Evolutionary conservation across 2,329 filamentous ascomycete genomes (phyloP).

Genomic region (Penicillium crustosum): DNA sequence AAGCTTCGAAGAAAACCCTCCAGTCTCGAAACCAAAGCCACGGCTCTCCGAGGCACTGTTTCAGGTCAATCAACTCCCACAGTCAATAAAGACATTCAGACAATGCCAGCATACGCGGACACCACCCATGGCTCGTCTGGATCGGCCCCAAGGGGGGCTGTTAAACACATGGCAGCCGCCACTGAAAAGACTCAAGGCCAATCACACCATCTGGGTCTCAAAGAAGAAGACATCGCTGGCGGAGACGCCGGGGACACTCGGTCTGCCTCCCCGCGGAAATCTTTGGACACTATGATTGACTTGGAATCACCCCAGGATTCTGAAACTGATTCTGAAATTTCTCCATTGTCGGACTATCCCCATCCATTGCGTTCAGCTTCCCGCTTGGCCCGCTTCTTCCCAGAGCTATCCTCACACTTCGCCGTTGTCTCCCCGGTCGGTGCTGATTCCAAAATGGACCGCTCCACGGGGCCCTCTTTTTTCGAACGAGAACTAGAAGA

Average conservation of each 20-base stretch:
- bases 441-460: constrained; percentile 10
- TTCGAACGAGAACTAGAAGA: constrained; percentile 19
- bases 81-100: background rate
- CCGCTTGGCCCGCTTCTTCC: constrained; percentile 30
- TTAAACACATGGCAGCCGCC: background rate
- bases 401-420: constrained; percentile 31
- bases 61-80: background rate
- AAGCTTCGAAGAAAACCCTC: constrained; percentile 1
- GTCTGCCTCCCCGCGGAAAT: constrained; percentile 12
- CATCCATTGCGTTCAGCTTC: constrained; percentile 15
- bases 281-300: constrained; percentile 15
- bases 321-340: constrained; percentile 26
- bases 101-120: background rate
- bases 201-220: background rate
- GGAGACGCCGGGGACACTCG: constrained; percentile 3
- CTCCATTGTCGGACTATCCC: constrained; percentile 25
- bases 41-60: constrained; percentile 5
- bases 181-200: background rate
- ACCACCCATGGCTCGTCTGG: background rate
- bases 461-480: background rate
- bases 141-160: background rate
- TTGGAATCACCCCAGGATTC: constrained; percentile 16
- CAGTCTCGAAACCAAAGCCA: background rate
- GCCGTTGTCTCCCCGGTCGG: constrained; percentile 28
- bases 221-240: constrained; percentile 2